phyloP scores from a whole-genome alignment of 2,329 filamentous ascomycete genomes.

The Biscogniauxia mediterranea region DNA sequence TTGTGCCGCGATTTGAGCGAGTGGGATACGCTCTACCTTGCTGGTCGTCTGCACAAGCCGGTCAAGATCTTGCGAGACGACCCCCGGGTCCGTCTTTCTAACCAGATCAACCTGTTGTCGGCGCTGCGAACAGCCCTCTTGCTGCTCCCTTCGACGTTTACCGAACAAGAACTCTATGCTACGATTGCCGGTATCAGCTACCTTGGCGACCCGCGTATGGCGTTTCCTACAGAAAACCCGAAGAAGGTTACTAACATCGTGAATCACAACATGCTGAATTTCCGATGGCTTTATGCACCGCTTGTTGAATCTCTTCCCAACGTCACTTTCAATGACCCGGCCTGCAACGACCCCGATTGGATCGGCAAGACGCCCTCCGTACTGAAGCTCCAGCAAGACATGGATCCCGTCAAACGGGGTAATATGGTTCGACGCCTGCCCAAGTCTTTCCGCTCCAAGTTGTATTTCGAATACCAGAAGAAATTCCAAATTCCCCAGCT shows the following conservation, averaged over 20 bases:
- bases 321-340: slow-evolving; percentile 69
- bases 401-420: slow-evolving; percentile 84
- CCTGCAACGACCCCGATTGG: slow-evolving; percentile 59
- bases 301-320: slow-evolving; percentile 90
- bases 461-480: slow-evolving; percentile 94
- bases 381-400: slow-evolving; percentile 76
- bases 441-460: slow-evolving; percentile 77
- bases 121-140: slow-evolving; percentile 87
- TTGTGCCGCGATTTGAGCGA: slow-evolving; percentile 81
- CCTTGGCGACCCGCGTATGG: slow-evolving; percentile 94
- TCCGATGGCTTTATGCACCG: slow-evolving; percentile 86
- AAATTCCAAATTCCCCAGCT: slow-evolving; percentile 81
- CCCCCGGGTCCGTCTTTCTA: slow-evolving; percentile 85
- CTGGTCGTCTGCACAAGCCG: slow-evolving; percentile 91
- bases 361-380: slow-evolving; percentile 62
- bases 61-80: slow-evolving; percentile 95
- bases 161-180: slow-evolving; percentile 82
- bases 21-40: slow-evolving; percentile 96
- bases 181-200: slow-evolving; percentile 93
- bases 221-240: slow-evolving; percentile 83
- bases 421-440: slow-evolving; percentile 97
- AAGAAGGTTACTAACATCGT: slow-evolving; percentile 95
- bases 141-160: slow-evolving; percentile 79
- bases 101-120: slow-evolving; percentile 92
- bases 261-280: slow-evolving; percentile 84